phyloP scores from a whole-genome alignment of 177 flowering plant species.

The Vitis hybrid region DNA sequence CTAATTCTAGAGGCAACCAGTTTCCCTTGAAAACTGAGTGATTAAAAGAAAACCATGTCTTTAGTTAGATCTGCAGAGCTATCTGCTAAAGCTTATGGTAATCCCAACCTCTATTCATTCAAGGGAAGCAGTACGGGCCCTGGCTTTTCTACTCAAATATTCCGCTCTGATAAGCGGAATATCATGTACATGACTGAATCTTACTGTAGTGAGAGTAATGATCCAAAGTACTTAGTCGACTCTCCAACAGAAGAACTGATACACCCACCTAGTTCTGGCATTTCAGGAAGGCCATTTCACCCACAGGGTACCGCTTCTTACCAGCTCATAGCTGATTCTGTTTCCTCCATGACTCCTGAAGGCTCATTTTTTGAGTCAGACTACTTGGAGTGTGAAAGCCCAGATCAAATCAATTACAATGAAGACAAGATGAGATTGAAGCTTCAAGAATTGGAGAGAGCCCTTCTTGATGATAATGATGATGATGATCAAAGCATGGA shows the following conservation, averaged over 20 bases:
- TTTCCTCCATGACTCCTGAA: slow-evolving; percentile 22
- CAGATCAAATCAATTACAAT: slow-evolving; percentile 43
- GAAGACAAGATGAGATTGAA: slow-evolving; percentile 59
- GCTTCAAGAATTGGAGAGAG: slow-evolving; percentile 82
- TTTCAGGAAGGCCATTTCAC: slow-evolving; percentile 26
- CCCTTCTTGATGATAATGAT: slow-evolving; percentile 57
- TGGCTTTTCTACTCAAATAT: slow-evolving; percentile 33
- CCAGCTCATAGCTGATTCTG: slow-evolving; percentile 24
- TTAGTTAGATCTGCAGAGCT: slow-evolving; percentile 56
- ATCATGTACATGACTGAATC: slow-evolving; percentile 37
- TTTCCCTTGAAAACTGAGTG: neutral
- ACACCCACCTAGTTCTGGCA: slow-evolving; percentile 33
- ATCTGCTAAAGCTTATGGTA: slow-evolving; percentile 43
- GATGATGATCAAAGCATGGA: slow-evolving; percentile 54
- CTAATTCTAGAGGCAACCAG: neutral
- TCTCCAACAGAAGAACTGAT: slow-evolving; percentile 57
- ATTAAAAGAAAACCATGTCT: slow-evolving; percentile 43
- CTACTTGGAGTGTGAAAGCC: slow-evolving; percentile 41
- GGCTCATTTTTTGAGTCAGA: slow-evolving; percentile 34
- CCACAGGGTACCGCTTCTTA: slow-evolving; percentile 26
- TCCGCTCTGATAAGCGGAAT: slow-evolving; percentile 39
- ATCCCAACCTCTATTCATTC: slow-evolving; percentile 38
- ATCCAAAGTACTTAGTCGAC: slow-evolving; percentile 51
- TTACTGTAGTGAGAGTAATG: slow-evolving; percentile 42
- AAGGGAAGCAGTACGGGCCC: slow-evolving; percentile 35